Evolutionary conservation across 768 basidiomycete genomes (phyloP).

Genomic region (Lepiota brunneoincarnata): DNA sequence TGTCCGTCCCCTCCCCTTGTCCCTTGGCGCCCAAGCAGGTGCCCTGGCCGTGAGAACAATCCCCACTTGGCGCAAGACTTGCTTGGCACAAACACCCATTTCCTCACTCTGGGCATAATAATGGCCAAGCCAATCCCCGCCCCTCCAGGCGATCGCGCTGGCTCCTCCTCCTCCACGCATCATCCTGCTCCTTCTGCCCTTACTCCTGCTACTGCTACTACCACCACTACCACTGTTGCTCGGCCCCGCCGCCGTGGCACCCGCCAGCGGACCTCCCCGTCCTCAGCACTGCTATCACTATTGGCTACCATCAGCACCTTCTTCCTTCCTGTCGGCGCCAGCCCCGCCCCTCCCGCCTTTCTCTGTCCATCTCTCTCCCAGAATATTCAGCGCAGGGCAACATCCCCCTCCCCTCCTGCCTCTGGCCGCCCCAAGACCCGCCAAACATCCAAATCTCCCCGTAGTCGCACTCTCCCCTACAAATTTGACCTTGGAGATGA

Average conservation of each 20-base stretch:
- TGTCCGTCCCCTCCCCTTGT: slow-evolving; percentile 16
- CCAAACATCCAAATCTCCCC: not conserved
- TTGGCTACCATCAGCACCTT: slow-evolving; percentile 52
- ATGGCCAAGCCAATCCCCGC: slow-evolving; percentile 56
- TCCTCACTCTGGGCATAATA: slow-evolving; percentile 33
- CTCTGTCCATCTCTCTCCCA: slow-evolving; percentile 49
- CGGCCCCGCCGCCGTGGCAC: slow-evolving; percentile 12
- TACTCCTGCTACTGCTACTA: too few species aligned
- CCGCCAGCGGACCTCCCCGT: slow-evolving; percentile 19
- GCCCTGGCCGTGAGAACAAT: not conserved
- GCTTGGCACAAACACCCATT: slow-evolving; percentile 35
- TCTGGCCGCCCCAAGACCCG: slow-evolving; percentile 1
- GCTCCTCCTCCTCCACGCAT: slow-evolving; percentile 18
- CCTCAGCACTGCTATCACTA: slow-evolving; percentile 49
- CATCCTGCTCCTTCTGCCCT: slow-evolving; percentile 8
- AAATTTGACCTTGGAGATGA: slow-evolving; percentile 51
- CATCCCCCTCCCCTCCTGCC: slow-evolving; percentile 14
- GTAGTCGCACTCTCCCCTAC: slow-evolving; percentile 42
- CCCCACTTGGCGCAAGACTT: slow-evolving; percentile 26
- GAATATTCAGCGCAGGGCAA: slow-evolving; percentile 11
- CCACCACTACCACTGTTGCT: too few species aligned
- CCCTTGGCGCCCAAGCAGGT: too few species aligned
- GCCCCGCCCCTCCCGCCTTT: slow-evolving; percentile 57
- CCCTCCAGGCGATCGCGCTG: slow-evolving; percentile 24
- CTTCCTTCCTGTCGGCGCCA: slow-evolving; percentile 41